Conservation (phyloP, 495 filamentous ascomycete species). For the Articulospora tetracladia region DNA sequence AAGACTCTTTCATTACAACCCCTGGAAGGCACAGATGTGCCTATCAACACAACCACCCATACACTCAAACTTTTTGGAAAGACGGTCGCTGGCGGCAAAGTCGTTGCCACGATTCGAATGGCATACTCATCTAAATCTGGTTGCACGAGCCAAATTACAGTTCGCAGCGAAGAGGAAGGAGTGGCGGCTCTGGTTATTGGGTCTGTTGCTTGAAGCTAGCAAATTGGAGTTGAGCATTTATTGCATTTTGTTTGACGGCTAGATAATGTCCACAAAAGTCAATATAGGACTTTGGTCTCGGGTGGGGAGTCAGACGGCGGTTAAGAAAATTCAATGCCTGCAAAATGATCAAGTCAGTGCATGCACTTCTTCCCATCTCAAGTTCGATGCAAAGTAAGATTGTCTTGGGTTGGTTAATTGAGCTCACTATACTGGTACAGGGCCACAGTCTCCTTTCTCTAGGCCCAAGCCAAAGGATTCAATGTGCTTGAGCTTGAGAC, state of each 20-base stretch:
- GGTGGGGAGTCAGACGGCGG: constrained; percentile 3
- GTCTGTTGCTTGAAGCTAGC: constrained; percentile 62
- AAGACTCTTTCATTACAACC: constrained; percentile 87
- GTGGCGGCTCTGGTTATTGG: constrained; percentile 81
- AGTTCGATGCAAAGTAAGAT: not conserved
- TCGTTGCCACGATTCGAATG: constrained; percentile 87
- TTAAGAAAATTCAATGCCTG: not conserved
- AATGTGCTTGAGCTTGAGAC: not conserved
- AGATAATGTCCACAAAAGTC: constrained; percentile 11
- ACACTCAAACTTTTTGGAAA: constrained; percentile 94
- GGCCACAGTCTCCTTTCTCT: too few species aligned
- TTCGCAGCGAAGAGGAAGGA: constrained; percentile 87
- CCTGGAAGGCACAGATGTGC: constrained; percentile 88
- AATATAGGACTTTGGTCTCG: not conserved
- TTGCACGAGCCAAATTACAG: constrained; percentile 90
- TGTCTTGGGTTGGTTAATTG: not conserved
- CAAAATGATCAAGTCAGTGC: not conserved
- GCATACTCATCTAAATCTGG: constrained; percentile 88
- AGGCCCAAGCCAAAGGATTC: not conserved
- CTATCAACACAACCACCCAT: constrained; percentile 83
- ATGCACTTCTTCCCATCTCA: too few species aligned
- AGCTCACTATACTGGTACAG: not conserved
- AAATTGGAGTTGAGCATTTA: constrained; percentile 16
- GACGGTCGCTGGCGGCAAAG: constrained; percentile 85
- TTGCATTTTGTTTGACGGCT: constrained; percentile 15